Base-by-base conservation (phyloP, 163 green algal genomes). In the Scenedesmus sp. region DNA sequence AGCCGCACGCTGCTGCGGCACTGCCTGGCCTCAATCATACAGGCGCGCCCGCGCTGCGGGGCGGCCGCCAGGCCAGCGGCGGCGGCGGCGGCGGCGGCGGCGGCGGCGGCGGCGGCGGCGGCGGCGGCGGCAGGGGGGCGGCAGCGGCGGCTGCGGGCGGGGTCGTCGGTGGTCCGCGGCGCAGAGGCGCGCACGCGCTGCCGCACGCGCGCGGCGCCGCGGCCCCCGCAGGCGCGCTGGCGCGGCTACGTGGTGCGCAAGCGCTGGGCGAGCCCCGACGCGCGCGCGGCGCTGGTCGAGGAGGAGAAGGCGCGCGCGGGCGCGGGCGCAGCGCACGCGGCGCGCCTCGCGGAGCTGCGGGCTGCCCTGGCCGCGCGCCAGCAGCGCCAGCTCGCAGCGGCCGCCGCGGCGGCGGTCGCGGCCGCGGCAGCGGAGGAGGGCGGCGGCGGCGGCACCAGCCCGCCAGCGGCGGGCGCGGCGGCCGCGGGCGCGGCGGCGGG, bases 1-100 rank as follows among this genome's bases (percentile, higher is more conserved):
- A 82, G 75, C 34, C 60, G 78, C n/a, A 83, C 70, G 20, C 77
- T 88, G 4, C 58, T 88, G 20, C 77, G 58, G 70, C 79, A 88
- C 53, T 63, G 78, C 60, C 67, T 88, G 56, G 83, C 83, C 18
- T 65, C 34, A 14, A 53, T 86, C 20, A 82, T 88, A 20, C 83
- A 88, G 83, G 83, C 85, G 62, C 1, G 57, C 4, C 17, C n/a
- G n/a, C n/a, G n/a, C n/a, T n/a, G n/a, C n/a, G n/a, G n/a, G n/a
- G n/a, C n/a, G n/a, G n/a, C n/a, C n/a, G n/a, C n/a, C n/a, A n/a
- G n/a, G n/a, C n/a, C n/a, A n/a, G n/a, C n/a, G n/a, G n/a, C n/a
- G n/a, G n/a, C n/a, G n/a, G n/a, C n/a, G n/a, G n/a, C n/a, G n/a
- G n/a, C n/a, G n/a, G n/a, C n/a, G n/a, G n/a, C n/a, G n/a, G n/a